Percentiles rank a stretch among this genome's conserved stretches.
These are phyloP conservation scores for Smallanthus sonchifolius DNA, from an alignment of 129 eudicot species.

Conservation along the genomic window DNA sequence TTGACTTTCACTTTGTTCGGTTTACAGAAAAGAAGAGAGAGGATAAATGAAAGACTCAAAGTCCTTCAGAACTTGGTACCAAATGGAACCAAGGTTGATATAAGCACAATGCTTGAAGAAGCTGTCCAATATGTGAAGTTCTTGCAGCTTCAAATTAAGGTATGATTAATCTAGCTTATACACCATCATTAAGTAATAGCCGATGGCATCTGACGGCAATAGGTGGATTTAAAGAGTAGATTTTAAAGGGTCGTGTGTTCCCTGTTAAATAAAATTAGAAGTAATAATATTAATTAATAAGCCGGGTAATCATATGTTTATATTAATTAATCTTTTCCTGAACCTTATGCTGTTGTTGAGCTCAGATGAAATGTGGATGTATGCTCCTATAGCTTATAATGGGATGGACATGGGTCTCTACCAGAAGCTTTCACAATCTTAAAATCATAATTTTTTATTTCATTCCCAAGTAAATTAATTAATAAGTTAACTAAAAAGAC, in stretches of 20 bases:
- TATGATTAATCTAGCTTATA: constrained; percentile 18
- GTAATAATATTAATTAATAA: not conserved
- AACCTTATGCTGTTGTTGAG: constrained; percentile 63
- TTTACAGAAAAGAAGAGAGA: constrained; percentile 91
- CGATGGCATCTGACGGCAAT: too few species aligned
- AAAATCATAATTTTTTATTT: constrained; percentile 5
- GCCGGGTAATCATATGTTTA: too few species aligned
- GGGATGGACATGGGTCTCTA: constrained; percentile 86
- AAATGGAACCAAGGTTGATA: constrained; percentile 98
- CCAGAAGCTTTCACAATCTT: constrained; percentile 54
- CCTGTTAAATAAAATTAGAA: not conserved
- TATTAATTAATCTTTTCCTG: not conserved
- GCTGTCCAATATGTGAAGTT: constrained; percentile 96
- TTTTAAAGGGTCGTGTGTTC: too few species aligned
- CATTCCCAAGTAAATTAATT: not conserved
- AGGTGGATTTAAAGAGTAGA: too few species aligned
- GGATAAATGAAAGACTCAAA: constrained; percentile 88
- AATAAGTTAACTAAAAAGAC: constrained; percentile 11
- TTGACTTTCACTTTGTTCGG: not conserved
- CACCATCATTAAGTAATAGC: not conserved
- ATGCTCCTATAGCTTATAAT: constrained; percentile 92
- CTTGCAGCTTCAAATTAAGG: constrained; percentile 94
- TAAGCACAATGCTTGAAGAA: constrained; percentile 99
- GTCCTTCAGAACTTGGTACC: constrained; percentile 87
- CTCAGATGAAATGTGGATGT: constrained; percentile 98